These are phyloP conservation scores for Kuraishia ogatae DNA, from an alignment of 805 yeast species.

Conservation along the genomic window DNA sequence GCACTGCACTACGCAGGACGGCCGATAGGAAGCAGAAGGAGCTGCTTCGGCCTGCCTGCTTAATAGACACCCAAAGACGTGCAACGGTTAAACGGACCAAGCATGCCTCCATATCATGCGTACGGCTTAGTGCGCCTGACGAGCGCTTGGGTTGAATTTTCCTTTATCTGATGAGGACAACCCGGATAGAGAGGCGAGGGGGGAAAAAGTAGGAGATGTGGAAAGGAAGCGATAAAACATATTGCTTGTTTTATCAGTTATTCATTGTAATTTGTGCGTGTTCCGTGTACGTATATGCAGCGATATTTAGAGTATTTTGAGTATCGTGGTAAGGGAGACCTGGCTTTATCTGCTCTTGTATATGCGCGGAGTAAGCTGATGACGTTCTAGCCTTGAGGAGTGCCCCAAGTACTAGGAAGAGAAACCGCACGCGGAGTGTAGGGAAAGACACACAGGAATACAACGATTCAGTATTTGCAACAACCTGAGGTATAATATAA, in stretches of 20 bases:
- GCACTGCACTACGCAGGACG: not conserved
- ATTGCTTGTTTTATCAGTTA: not conserved
- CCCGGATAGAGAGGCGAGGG: not conserved
- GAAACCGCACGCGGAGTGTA: not conserved
- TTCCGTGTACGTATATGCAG: not conserved
- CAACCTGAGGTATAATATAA: too few relatives aligned
- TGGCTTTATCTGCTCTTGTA: not conserved
- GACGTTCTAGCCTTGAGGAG: not conserved
- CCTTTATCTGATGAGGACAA: not conserved
- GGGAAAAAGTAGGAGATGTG: too few relatives aligned
- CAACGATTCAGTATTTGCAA: too few relatives aligned
- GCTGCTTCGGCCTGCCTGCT: not conserved
- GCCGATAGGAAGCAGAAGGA: not conserved
- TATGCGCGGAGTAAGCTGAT: not conserved
- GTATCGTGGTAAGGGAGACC: not conserved
- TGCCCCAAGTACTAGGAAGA: not conserved
- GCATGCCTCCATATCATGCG: not conserved
- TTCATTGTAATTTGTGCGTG: not conserved
- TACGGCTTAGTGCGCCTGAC: not conserved
- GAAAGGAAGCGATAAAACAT: not conserved
- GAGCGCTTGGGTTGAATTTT: not conserved
- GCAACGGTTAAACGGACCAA: not conserved
- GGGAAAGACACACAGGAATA: not conserved
- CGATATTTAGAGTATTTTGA: too few relatives aligned
- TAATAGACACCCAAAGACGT: not conserved